phyloP scores from a whole-genome alignment of 257 asterid species.

The Apocynum venetum region DNA sequence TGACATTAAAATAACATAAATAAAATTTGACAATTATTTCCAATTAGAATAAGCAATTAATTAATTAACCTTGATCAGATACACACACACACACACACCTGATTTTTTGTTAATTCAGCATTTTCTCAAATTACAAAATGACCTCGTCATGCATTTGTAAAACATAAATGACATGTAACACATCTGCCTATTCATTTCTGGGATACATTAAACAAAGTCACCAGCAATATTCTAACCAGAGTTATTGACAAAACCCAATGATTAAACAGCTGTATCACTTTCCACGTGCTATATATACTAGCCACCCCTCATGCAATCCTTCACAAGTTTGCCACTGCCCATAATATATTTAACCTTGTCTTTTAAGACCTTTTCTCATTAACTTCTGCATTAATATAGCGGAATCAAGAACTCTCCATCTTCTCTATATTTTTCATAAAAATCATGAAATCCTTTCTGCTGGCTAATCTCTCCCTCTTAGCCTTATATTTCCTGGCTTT shows the following conservation, averaged over 20 bases:
- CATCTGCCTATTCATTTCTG: background rate
- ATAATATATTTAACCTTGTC: background rate
- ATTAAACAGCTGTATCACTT: slow-evolving; percentile 23
- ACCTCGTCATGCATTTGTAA: too few relatives aligned
- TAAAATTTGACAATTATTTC: too few relatives aligned
- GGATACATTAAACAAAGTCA: background rate
- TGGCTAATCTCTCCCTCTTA: slow-evolving; percentile 26
- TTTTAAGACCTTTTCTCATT: background rate
- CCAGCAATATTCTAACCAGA: slow-evolving; percentile 12
- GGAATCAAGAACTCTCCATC: background rate
- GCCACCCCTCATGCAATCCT: slow-evolving; percentile 28
- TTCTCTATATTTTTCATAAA: background rate
- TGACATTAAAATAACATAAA: too few relatives aligned
- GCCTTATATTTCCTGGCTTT: slow-evolving; percentile 24
- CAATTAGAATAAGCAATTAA: too few relatives aligned
- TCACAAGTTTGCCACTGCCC: slow-evolving; percentile 16
- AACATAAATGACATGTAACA: too few relatives aligned
- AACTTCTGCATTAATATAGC: too few relatives aligned
- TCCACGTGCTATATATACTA: slow-evolving; percentile 37
- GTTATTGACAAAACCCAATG: slow-evolving; percentile 15
- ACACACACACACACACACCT: too few relatives aligned
- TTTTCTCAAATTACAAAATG: too few relatives aligned
- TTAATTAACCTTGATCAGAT: too few relatives aligned
- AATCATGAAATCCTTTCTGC: slow-evolving; percentile 32
- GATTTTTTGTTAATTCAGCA: too few relatives aligned